These are phyloP conservation scores for Cryphonectria naterciae DNA, from an alignment of 2,329 filamentous ascomycete species.

Conservation along the genomic window DNA sequence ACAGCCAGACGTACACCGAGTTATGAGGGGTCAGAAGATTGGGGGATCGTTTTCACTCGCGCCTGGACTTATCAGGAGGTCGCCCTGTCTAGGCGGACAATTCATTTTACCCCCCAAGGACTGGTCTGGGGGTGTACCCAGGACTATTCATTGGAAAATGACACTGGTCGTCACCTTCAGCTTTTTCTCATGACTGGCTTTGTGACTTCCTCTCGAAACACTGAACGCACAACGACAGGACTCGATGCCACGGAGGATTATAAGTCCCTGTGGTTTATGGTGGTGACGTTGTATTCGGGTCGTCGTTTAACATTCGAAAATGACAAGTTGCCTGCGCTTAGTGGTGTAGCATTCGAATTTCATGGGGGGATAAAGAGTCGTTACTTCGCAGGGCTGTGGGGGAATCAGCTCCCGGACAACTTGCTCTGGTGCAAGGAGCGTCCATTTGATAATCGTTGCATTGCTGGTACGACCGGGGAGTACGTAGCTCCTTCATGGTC, in stretches of 20 bases:
- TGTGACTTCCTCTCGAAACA: not conserved
- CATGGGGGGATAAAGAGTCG: not conserved
- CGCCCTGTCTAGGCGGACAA: not conserved
- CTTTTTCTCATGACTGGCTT: not conserved
- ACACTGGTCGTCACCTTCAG: not conserved
- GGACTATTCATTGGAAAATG: not conserved
- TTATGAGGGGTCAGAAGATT: not conserved
- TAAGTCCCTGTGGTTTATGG: too few species aligned
- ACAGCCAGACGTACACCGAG: not conserved
- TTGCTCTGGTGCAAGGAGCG: not conserved
- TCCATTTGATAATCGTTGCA: rapidly evolving
- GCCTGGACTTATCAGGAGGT: not conserved
- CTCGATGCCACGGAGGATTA: too few species aligned
- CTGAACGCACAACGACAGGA: not conserved
- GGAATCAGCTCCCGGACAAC: not conserved
- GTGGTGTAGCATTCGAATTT: not conserved
- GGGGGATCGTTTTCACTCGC: not conserved
- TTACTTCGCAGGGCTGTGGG: slow-evolving; percentile 2
- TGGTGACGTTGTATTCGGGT: not conserved
- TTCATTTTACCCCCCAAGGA: slow-evolving; percentile 1
- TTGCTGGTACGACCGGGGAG: not conserved
- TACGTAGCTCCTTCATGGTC: slow-evolving; percentile 18
- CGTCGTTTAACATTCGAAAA: not conserved
- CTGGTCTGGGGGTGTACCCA: not conserved
- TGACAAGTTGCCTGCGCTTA: slow-evolving; percentile 1